Conservation (phyloP, 2,329 filamentous ascomycete species). For the Hansfordia pulvinata region DNA sequence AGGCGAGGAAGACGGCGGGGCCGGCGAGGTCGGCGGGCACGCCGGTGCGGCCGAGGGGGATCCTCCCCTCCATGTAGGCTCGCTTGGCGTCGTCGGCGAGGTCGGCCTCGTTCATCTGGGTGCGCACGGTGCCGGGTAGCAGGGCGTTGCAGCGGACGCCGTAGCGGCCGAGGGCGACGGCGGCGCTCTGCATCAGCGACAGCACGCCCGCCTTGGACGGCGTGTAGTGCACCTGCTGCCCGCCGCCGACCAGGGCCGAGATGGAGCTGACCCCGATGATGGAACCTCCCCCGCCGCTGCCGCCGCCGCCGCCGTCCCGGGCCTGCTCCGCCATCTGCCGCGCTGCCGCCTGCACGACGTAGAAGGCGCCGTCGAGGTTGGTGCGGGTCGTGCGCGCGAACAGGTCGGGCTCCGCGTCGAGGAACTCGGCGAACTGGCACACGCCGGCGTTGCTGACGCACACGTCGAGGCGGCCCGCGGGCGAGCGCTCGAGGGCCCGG, state of each 20-base stretch:
- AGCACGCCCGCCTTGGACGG: slow-evolving; percentile 76
- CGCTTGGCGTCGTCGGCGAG: slow-evolving; percentile 60
- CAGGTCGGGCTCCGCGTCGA: slow-evolving; percentile 58
- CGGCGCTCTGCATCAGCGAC: slow-evolving; percentile 71
- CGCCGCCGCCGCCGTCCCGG: no score
- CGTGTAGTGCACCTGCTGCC: slow-evolving; percentile 71
- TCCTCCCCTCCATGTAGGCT: slow-evolving; percentile 66
- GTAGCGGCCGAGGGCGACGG: slow-evolving; percentile 64
- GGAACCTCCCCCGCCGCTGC: no score
- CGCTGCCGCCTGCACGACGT: slow-evolving; percentile 72
- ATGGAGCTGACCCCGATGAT: slow-evolving; percentile 70
- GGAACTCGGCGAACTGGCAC: slow-evolving; percentile 77
- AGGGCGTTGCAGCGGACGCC: slow-evolving; percentile 73
- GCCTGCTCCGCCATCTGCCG: slow-evolving; percentile 61
- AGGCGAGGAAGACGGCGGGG: slow-evolving; percentile 74
- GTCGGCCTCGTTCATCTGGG: slow-evolving; percentile 75
- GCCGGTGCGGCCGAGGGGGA: slow-evolving; percentile 66
- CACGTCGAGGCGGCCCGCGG: slow-evolving; percentile 50
- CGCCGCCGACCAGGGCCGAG: slow-evolving; percentile 64
- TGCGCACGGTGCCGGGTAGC: slow-evolving; percentile 70
- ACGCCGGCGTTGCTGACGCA: slow-evolving; percentile 85
- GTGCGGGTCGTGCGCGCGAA: slow-evolving; percentile 60
- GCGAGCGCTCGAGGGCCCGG: slow-evolving; percentile 47
- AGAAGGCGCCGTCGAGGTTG: slow-evolving; percentile 83
- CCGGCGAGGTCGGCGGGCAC: slow-evolving; percentile 63